Evolutionary conservation across 805 yeast genomes (phyloP), one percentile per base, ranked within the genome.

Genomic region (Pichia deserticola): DNA sequence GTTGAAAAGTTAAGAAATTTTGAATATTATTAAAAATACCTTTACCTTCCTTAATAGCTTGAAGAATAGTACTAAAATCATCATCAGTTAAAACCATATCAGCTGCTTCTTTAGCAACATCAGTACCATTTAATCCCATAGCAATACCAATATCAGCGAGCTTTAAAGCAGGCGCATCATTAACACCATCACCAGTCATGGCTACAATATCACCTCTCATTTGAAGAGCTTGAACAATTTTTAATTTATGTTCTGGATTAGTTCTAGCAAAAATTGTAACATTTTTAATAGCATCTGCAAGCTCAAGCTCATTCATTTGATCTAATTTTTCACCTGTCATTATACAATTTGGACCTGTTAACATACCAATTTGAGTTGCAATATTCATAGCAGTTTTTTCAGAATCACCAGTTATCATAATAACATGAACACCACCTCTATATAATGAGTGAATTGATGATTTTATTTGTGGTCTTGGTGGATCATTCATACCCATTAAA

Each of bases 171-270:
- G 98, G 98, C 0, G 98, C 98, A 73, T 90, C 98, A 66, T 90
- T 90, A 12, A 92, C 97, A 69, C 98, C 98, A 69, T 90, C 98
- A 58, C 99, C 99, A n/a, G 98, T 90, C 97, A 92, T 90, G 28
- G 97, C 99, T 47, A 92, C 98, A 54, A 92, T 82, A 65, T 92
- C 96, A 46, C 97, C 97, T 63, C 95, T 78, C 64, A 79, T 78
- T 65, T 90, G 95, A 55, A 90, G 74, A 0, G 97, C 97, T 61
- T 86, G 81, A 35, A 90, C 96, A 66, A 90, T 90, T 52, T 86
- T 77, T 54, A 90, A 84, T 64, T 90, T 90, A 67, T 90, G 96
- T 63, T 89, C 95, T 1, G 97, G 97, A 1, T 97, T 84, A 8
- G 97, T 89, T 72, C 97, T 81, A 6, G 97, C 97, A 74, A 90